Evolutionary conservation across 1,284 basidiomycete genomes (phyloP), one percentile per base, ranked within the genome.

Genomic region (Coriolopsis trogii): DNA sequence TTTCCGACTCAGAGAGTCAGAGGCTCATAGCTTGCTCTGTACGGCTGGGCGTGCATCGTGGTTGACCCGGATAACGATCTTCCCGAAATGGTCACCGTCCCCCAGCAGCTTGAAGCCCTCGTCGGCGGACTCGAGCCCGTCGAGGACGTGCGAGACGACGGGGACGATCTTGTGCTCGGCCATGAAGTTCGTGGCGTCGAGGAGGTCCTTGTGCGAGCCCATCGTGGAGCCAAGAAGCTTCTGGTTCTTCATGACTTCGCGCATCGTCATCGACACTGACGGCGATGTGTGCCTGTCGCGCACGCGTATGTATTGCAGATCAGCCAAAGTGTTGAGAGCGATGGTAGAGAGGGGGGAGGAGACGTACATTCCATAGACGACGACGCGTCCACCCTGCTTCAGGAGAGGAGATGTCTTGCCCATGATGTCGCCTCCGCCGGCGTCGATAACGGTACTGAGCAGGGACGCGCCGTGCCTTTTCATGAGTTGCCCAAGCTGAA

Each of bases 191-290:
- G 91, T 89, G 20, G 89, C 88, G 29, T 84, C 80, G 46, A 77
- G 67, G 50, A 95, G 78, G 71, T 95, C 92, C 49, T 80, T 74
- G 49, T 79, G 79, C n/a, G 90, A 92, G 12, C 91, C 93, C 88
- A 95, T 91, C 18, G 89, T 92, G 0, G 89, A 87, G 38, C 88
- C 91, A 36, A 91, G 75, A 31, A 95, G 71, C 50, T 86, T 82
- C 42, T 89, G 81, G 62, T 92, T 90, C 60, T 79, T 83, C 51
- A 93, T 67, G n/a, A 93, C 88, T 59, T 91, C 84, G 15, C 81
- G 79, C 89, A 95, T 93, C 9, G 85, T 88, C 62, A 94, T 80
- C 13, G 76, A 76, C 40, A 91, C 80, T 61, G 74, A 75, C 10
- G 80, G 80, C 24, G 69, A 72, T 16, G 82, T 84, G 38, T 89